Conservation (phyloP, 106 monocot species). For the Chionographis japonica region DNA sequence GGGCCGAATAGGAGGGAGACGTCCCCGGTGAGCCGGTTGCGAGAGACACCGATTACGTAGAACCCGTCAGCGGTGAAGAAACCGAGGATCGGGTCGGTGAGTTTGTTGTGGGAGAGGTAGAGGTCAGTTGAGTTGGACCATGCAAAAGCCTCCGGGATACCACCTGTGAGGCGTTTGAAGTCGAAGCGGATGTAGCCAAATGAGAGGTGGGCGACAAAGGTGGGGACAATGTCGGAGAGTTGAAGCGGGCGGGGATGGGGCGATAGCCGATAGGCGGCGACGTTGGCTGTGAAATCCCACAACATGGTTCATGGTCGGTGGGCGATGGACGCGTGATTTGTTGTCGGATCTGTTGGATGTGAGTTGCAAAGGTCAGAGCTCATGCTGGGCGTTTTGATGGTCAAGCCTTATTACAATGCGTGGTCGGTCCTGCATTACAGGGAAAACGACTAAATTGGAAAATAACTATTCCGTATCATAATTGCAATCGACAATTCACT, state of each 20-base stretch:
- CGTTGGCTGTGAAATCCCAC: constrained; percentile 4
- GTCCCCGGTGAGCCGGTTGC: constrained; percentile 20
- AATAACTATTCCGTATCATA: too few relatives aligned
- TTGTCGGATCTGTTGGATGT: too few relatives aligned
- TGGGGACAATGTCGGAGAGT: constrained; percentile 19
- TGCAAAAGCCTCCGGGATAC: constrained; percentile 8
- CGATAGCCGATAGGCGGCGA: constrained; percentile 14
- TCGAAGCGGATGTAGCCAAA: constrained; percentile 8
- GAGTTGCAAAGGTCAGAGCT: too few relatives aligned
- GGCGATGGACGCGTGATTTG: too few relatives aligned
- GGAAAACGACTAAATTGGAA: too few relatives aligned
- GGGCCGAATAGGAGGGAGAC: constrained; percentile 5
- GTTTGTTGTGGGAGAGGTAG: constrained; percentile 31
- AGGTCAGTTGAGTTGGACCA: constrained; percentile 20
- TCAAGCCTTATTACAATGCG: too few relatives aligned
- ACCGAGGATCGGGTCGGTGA: constrained; percentile 34
- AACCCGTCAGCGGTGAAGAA: not conserved
- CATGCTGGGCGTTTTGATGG: too few relatives aligned
- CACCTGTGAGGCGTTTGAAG: constrained; percentile 18
- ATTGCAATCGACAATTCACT: too few relatives aligned
- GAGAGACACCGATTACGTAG: constrained; percentile 10
- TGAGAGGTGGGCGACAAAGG: not conserved
- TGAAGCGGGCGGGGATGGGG: constrained; percentile 5
- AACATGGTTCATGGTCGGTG: too few relatives aligned
- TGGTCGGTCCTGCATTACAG: too few relatives aligned